Evolutionary conservation across 495 filamentous ascomycete species (phyloP).

Genomic region (Aspergillus avenaceus): DNA sequence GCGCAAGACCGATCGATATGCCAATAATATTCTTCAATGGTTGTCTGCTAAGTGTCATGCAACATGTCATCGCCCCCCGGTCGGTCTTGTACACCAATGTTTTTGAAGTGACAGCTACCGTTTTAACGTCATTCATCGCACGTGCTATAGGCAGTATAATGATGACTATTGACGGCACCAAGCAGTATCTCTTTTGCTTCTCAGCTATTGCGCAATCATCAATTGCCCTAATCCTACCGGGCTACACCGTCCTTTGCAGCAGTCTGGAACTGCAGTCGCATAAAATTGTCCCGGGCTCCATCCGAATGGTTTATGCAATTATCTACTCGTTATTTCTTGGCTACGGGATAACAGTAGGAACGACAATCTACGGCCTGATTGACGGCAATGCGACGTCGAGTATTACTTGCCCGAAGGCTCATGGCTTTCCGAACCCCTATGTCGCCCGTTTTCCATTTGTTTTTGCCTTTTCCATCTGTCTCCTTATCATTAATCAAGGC

Average conservation of each 20-base stretch:
- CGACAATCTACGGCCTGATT: conserved; percentile 78
- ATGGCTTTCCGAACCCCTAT: conserved; percentile 26
- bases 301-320: conserved; percentile 90
- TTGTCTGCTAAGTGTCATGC: conserved; percentile 71
- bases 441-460: conserved; percentile 47
- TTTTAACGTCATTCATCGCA: conserved; percentile 79
- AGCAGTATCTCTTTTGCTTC: conserved; percentile 73
- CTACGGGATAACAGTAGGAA: conserved; percentile 89
- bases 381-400: conserved; percentile 66
- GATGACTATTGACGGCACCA: conserved; percentile 26
- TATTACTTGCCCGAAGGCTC: conserved; percentile 55
- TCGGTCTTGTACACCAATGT: conserved; percentile 76
- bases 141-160: conserved; percentile 77
- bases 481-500: conserved; percentile 80
- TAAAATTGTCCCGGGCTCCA: conserved; percentile 82
- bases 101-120: conserved; percentile 79
- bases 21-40: conserved; percentile 83
- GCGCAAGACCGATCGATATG: conserved; percentile 76
- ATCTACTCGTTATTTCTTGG: conserved; percentile 91
- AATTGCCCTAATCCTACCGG: conserved; percentile 88
- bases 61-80: conserved; percentile 69
- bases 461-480: conserved; percentile 51
- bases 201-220: conserved; percentile 83
- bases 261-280: conserved; percentile 80
- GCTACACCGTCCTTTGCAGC: conserved; percentile 76